phyloP scores from a whole-genome alignment of 768 basidiomycete species.

The Tylopilus plumbeoviolaceoides region DNA sequence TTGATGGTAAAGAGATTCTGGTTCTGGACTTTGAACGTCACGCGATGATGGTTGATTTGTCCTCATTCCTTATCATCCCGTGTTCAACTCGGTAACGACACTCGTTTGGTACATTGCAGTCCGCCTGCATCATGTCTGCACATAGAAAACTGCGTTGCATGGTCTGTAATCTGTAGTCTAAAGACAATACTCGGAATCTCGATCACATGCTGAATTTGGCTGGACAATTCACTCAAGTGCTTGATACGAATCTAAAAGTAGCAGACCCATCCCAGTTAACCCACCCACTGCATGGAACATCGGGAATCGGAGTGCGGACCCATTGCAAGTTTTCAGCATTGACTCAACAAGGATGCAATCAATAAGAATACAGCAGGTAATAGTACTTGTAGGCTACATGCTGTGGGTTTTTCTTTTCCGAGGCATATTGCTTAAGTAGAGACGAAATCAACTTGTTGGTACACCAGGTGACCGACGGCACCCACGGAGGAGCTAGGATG shows the following conservation, averaged over 20 bases:
- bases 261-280: too few relatives aligned
- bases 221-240: too few relatives aligned
- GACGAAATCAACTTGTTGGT: slow-evolving; percentile 32
- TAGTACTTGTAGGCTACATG: not conserved
- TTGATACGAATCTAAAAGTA: too few relatives aligned
- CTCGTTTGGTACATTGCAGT: not conserved
- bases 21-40: not conserved
- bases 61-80: not conserved
- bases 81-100: not conserved
- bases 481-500: slow-evolving; percentile 43
- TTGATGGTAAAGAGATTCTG: too few relatives aligned
- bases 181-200: not conserved
- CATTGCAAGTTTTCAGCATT: too few relatives aligned
- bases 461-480: slow-evolving; percentile 63
- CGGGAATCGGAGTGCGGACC: too few relatives aligned
- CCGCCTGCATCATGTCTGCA: not conserved
- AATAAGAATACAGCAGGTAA: not conserved
- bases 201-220: too few relatives aligned
- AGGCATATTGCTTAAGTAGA: not conserved
- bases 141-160: not conserved
- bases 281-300: too few relatives aligned
- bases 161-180: not conserved
- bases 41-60: not conserved
- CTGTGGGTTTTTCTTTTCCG: not conserved
- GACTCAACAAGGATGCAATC: too few relatives aligned